phyloP scores from a whole-genome alignment of 1,284 basidiomycete species.

The Ganoderma sinense region DNA sequence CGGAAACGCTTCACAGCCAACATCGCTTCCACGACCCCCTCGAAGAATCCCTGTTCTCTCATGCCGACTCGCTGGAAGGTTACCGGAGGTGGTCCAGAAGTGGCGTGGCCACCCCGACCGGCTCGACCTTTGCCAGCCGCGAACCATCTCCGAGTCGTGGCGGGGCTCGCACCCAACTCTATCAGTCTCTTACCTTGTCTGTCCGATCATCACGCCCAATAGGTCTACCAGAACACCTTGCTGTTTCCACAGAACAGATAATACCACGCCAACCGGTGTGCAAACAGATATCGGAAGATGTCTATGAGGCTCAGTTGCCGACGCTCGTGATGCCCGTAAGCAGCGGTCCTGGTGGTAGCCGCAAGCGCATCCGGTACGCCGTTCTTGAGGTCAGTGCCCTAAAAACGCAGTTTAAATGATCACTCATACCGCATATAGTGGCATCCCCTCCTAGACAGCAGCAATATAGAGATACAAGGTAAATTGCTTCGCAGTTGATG shows the following conservation, averaged over 20 bases:
- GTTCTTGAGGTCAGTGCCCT: constrained; percentile 71
- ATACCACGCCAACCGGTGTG: constrained; percentile 51
- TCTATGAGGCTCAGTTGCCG: constrained; percentile 76
- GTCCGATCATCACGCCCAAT: constrained; percentile 81
- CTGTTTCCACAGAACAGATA: constrained; percentile 37
- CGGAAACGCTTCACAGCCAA: constrained; percentile 82
- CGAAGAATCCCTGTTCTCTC: constrained; percentile 81
- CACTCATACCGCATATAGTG: constrained; percentile 56
- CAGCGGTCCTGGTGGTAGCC: constrained; percentile 63
- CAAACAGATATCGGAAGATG: constrained; percentile 59
- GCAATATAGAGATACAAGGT: constrained; percentile 86
- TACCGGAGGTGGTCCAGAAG: constrained; percentile 71
- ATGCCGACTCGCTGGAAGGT: constrained; percentile 74
- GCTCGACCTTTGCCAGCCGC: constrained; percentile 36
- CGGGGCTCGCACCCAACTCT: constrained; percentile 29
- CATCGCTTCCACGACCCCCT: constrained; percentile 87
- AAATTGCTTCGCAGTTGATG: neutral
- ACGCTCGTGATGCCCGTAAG: constrained; percentile 80
- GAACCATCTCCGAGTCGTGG: constrained; percentile 31
- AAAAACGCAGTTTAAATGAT: too few species aligned
- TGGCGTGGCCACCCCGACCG: constrained; percentile 27
- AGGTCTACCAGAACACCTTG: constrained; percentile 50
- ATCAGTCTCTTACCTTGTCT: constrained; percentile 58
- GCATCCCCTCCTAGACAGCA: constrained; percentile 88
- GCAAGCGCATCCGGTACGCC: constrained; percentile 81